Conservation (phyloP, 768 basidiomycete genomes). For the Solioccasus polychromus region DNA sequence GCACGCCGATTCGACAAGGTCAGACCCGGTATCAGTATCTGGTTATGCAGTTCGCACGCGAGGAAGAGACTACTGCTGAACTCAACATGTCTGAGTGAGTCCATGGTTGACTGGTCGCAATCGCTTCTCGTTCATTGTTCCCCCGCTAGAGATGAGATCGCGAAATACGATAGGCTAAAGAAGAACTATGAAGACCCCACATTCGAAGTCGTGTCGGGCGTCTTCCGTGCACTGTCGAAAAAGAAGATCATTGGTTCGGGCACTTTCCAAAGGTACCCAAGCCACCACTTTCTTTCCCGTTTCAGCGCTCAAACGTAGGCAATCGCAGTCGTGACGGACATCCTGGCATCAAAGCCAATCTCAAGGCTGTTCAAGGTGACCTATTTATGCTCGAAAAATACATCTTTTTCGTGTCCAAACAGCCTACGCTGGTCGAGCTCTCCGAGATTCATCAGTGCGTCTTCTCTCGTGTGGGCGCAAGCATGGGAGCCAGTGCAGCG, state of each 20-base stretch:
- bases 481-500: conserved; percentile 76
- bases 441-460: conserved; percentile 86
- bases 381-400: conserved; percentile 98
- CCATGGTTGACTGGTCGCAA: background rate
- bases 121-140: background rate
- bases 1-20: conserved; percentile 93
- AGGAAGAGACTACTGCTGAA: conserved; percentile 96
- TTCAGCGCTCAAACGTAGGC: background rate
- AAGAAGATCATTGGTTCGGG: conserved; percentile 92
- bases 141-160: conserved; percentile 63
- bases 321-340: conserved; percentile 74
- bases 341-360: conserved; percentile 94
- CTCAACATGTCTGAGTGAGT: conserved; percentile 89
- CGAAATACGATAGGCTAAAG: conserved; percentile 79
- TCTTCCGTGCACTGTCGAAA: conserved; percentile 86
- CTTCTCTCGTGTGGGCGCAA: conserved; percentile 91
- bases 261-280: conserved; percentile 75
- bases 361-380: conserved; percentile 96
- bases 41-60: conserved; percentile 96
- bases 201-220: conserved; percentile 89
- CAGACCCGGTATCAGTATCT: conserved; percentile 97
- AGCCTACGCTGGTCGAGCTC: conserved; percentile 87
- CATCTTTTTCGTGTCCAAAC: conserved; percentile 96
- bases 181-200: conserved; percentile 95
- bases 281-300: background rate